These are phyloP conservation scores for Thelonectria blattea DNA, from an alignment of 2,329 filamentous ascomycete species.

Conservation along the genomic window DNA sequence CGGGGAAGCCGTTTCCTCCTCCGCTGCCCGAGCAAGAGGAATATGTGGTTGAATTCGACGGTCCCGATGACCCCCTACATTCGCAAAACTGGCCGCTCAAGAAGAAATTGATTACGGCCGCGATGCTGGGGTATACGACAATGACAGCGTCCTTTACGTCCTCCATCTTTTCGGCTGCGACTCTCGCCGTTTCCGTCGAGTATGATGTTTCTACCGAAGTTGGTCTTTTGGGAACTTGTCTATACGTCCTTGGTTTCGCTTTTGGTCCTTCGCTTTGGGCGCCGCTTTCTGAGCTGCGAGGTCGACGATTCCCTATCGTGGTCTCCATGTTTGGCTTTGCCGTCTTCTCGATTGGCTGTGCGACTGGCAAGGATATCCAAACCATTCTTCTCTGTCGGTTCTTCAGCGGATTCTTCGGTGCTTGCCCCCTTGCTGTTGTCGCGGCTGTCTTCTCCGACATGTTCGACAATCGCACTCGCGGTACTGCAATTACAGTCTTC, in stretches of 20 bases:
- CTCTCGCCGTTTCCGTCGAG: constrained; percentile 57
- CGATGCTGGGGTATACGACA: constrained; percentile 76
- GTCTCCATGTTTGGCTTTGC: constrained; percentile 72
- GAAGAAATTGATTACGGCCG: constrained; percentile 76
- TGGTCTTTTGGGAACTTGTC: constrained; percentile 67
- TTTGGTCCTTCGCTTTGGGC: constrained; percentile 76
- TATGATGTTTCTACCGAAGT: constrained; percentile 69
- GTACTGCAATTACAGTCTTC: constrained; percentile 53
- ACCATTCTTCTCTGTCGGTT: constrained; percentile 75
- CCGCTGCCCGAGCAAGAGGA: constrained; percentile 72
- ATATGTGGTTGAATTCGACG: constrained; percentile 86
- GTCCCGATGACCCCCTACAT: constrained; percentile 81
- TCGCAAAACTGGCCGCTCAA: constrained; percentile 84
- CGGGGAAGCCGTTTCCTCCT: constrained; percentile 77
- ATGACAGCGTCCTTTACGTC: constrained; percentile 74
- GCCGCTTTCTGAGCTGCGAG: constrained; percentile 74
- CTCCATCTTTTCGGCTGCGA: constrained; percentile 77
- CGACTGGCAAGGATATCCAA: constrained; percentile 70
- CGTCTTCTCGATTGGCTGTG: constrained; percentile 69
- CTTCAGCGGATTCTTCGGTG: constrained; percentile 75
- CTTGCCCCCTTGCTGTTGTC: constrained; percentile 71
- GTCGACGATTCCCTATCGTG: constrained; percentile 67
- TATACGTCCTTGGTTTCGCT: constrained; percentile 76
- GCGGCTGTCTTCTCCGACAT: constrained; percentile 76
- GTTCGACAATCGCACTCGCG: constrained; percentile 68